These are phyloP conservation scores for Cercis canadensis DNA, from an alignment of 306 rosid species.

Conservation along the genomic window DNA sequence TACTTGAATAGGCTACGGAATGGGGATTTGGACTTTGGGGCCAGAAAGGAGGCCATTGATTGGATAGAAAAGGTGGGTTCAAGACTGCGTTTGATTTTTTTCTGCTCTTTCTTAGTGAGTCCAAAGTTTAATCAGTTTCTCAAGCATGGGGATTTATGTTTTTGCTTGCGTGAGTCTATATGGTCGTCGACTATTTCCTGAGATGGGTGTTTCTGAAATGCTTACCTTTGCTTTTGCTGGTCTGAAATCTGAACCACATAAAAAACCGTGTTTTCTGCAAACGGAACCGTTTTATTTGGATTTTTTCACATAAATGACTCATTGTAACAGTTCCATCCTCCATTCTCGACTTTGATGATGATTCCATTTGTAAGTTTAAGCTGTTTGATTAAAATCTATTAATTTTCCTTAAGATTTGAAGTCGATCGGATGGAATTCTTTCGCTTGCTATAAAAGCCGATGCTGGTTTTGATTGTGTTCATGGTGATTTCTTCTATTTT, in stretches of 20 bases:
- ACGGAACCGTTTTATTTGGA: slow-evolving; percentile 8
- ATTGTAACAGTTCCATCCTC: background rate
- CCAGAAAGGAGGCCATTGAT: slow-evolving; percentile 76
- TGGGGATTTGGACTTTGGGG: slow-evolving; percentile 74
- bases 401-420: slow-evolving; percentile 3
- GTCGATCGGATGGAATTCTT: slow-evolving; percentile 22
- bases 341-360: slow-evolving; percentile 29
- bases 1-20: slow-evolving; percentile 60
- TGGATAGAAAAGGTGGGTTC: slow-evolving; percentile 89
- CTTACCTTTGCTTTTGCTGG: slow-evolving; percentile 23
- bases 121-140: slow-evolving; percentile 28
- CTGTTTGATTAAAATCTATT: slow-evolving; percentile 17
- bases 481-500: too few species aligned
- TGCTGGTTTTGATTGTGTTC: background rate
- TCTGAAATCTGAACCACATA: slow-evolving; percentile 6
- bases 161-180: background rate
- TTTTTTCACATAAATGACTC: slow-evolving; percentile 13
- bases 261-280: slow-evolving; percentile 9
- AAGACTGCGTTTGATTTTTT: slow-evolving; percentile 11
- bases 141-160: background rate
- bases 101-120: slow-evolving; percentile 30
- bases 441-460: background rate
- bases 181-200: background rate
- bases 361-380: slow-evolving; percentile 17
- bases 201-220: slow-evolving; percentile 24